Evolutionary conservation across 2,329 filamentous ascomycete species (phyloP), one percentile per base, ranked within the genome.

Genomic region (Sporothrix variecibatus): DNA sequence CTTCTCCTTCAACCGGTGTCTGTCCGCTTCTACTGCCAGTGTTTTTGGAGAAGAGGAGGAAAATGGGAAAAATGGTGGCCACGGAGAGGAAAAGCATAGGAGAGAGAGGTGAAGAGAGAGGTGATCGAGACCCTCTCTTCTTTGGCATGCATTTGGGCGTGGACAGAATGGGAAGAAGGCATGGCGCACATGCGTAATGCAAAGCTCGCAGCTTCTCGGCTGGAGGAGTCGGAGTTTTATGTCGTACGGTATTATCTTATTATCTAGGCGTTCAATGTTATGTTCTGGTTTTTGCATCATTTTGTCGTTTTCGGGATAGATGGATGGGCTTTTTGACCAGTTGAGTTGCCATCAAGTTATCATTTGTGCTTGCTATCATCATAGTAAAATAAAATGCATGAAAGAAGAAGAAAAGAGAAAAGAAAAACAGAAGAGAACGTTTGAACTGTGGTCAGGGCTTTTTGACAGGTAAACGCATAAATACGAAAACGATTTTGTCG

Each of bases 201-300:
- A 26, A 40, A 23, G 34, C 60, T 40, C 34, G 17, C 60, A 46
- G 58, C 58, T 40, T 31, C 17, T 26, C n/a, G n/a, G 49, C 23
- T 40, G 60, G 38, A 43, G 34, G 34, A 17, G 23, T 4, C 15
- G 62, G 38, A 7, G 23, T 46, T 46, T 67, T 43, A 56, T 56
- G 51, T 56, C 51, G 51, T 56, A 28, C 23, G 38, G 62, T 67
- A 46, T 67, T 46, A 46, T 67, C 23, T 46, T 67, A 46, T 67
- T 46, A 46, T 67, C 23, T 46, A 26, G 62, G 62, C 62, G 62
- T 67, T 67, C 11, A 43, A 46, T 67, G 38, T 56, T 23, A 9
- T 56, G 51, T 56, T 56, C 23, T 56, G 23, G 23, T 15, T 8
- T 40, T 43, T 64, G 34, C 38, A 43, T 43, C 38, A 17, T 11